Evolutionary conservation across 2,329 filamentous ascomycete species (phyloP).

Genomic region (Alternaria ethzedia): DNA sequence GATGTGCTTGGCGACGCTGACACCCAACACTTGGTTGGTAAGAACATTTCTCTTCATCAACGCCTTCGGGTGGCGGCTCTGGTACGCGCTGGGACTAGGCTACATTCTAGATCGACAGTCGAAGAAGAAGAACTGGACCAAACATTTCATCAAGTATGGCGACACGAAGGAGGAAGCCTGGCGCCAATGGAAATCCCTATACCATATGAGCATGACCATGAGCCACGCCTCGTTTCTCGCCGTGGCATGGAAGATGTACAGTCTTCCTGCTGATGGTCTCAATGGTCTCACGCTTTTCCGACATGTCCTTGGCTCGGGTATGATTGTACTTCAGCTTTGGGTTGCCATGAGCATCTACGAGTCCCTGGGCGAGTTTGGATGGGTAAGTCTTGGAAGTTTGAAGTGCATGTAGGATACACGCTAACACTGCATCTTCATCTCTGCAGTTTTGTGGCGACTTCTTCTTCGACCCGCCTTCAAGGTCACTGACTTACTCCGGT

Average conservation of each 20-base stretch:
- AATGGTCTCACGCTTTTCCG: constrained; percentile 85
- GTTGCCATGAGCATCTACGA: constrained; percentile 93
- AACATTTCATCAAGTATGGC: constrained; percentile 96
- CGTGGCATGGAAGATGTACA: constrained; percentile 96
- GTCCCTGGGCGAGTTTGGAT: constrained; percentile 94
- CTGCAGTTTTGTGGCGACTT: constrained; percentile 87
- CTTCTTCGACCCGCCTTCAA: constrained; percentile 89
- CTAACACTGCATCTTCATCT: not conserved
- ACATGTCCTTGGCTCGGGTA: constrained; percentile 80
- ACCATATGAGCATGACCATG: constrained; percentile 90
- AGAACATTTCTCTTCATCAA: constrained; percentile 82
- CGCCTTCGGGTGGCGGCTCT: constrained; percentile 82
- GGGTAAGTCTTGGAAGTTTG: constrained; percentile 52
- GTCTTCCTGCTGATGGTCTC: constrained; percentile 81
- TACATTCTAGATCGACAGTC: constrained; percentile 86
- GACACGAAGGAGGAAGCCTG: constrained; percentile 90
- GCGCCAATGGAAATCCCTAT: constrained; percentile 97
- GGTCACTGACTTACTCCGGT: constrained; percentile 85
- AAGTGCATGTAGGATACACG: not conserved
- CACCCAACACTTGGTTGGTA: constrained; percentile 76
- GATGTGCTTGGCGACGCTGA: constrained; percentile 73
- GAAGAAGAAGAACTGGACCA: constrained; percentile 89
- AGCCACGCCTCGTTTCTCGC: constrained; percentile 80
- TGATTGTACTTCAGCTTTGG: constrained; percentile 90
- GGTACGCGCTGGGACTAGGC: constrained; percentile 90